Percentiles rank a stretch among this genome's conserved stretches.
Evolutionary conservation across 1,284 basidiomycete genomes (phyloP).

Genomic region (Pisolithus thermaeus): DNA sequence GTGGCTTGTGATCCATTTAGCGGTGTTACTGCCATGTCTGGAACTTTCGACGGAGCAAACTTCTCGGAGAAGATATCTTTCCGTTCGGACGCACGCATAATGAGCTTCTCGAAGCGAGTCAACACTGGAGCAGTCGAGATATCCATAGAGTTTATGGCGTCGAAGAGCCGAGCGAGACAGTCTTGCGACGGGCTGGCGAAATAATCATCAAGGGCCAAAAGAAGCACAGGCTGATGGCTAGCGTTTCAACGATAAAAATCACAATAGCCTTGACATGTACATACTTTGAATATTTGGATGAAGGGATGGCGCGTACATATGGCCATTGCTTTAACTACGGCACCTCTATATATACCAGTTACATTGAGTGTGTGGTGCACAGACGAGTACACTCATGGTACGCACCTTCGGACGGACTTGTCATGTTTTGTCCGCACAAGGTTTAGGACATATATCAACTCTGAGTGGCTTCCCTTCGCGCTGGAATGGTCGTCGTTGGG

Average conservation of each 20-base stretch:
- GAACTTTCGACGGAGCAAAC: slow-evolving; percentile 38
- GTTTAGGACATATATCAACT: slow-evolving; percentile 88
- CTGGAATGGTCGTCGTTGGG: slow-evolving; percentile 38
- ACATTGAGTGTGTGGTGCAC: slow-evolving; percentile 9
- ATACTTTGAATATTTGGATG: slow-evolving; percentile 95
- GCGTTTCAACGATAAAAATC: neutral
- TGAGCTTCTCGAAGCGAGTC: slow-evolving; percentile 77
- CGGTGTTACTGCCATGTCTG: slow-evolving; percentile 9
- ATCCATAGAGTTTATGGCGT: slow-evolving; percentile 90
- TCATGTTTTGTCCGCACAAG: slow-evolving; percentile 95
- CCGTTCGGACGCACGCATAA: slow-evolving; percentile 86
- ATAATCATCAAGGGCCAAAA: slow-evolving; percentile 95
- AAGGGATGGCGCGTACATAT: slow-evolving; percentile 94
- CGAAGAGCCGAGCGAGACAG: slow-evolving; percentile 83
- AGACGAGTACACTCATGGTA: slow-evolving; percentile 8
- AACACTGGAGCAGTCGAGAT: slow-evolving; percentile 75
- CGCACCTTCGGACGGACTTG: slow-evolving; percentile 77
- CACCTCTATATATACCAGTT: slow-evolving; percentile 59
- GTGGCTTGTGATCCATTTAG: slow-evolving; percentile 2
- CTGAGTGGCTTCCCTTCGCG: slow-evolving; percentile 37
- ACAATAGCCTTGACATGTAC: slow-evolving; percentile 13
- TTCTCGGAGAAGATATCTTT: slow-evolving; percentile 91
- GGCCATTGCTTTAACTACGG: slow-evolving; percentile 92
- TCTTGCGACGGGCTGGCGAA: slow-evolving; percentile 84
- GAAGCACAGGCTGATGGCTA: slow-evolving; percentile 69